These are phyloP conservation scores for Withania somnifera DNA, from an alignment of 305 asterid species.

Conservation along the genomic window DNA sequence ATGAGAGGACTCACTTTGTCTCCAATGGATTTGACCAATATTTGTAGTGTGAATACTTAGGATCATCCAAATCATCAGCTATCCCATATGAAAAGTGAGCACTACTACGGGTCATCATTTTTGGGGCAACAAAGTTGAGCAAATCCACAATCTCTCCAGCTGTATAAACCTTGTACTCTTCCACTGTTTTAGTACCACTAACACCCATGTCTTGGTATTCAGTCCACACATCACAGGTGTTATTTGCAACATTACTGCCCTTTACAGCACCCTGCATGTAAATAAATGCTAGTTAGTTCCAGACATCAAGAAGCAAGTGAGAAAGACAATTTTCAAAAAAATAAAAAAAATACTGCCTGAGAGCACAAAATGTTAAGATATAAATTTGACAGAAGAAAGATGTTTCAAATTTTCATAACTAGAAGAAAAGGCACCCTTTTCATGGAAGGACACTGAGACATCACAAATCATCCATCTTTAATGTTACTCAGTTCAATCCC, in stretches of 20 bases:
- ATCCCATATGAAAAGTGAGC: constrained; percentile 80
- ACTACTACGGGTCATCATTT: constrained; percentile 83
- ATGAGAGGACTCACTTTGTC: constrained; percentile 43
- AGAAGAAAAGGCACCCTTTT: not conserved
- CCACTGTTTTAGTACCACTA: constrained; percentile 60
- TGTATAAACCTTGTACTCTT: constrained; percentile 74
- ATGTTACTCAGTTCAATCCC: not conserved
- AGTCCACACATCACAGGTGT: constrained; percentile 82
- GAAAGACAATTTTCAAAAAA: not conserved
- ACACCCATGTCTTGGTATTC: constrained; percentile 90
- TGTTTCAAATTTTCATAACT: not conserved
- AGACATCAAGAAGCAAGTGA: not conserved
- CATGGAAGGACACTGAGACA: not conserved
- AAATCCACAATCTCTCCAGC: constrained; percentile 66
- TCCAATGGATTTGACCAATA: constrained; percentile 94
- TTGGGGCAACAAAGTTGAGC: constrained; percentile 70
- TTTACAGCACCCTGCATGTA: constrained; percentile 65
- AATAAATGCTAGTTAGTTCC: not conserved
- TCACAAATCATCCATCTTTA: not conserved
- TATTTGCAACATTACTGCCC: constrained; percentile 54
- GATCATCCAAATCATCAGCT: constrained; percentile 81
- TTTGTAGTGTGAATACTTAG: constrained; percentile 61
- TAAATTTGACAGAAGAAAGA: not conserved
- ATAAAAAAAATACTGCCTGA: too few relatives aligned
- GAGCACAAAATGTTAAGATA: not conserved